phyloP scores from a whole-genome alignment of 306 rosid species.

The Medicago ruthenica region DNA sequence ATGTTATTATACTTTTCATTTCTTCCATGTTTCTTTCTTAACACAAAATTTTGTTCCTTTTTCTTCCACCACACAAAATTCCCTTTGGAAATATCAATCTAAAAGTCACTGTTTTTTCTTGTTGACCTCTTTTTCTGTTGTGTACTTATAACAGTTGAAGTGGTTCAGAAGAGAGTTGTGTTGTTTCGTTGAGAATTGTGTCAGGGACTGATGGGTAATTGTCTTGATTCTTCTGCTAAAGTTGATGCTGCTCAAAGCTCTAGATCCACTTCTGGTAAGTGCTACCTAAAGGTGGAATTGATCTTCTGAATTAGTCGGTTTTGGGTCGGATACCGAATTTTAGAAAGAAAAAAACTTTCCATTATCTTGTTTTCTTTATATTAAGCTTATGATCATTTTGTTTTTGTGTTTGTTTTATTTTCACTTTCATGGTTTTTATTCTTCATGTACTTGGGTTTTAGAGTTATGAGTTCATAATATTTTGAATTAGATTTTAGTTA shows the following conservation, averaged over 20 bases:
- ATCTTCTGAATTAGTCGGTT: too few relatives aligned
- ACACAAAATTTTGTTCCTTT: conserved; percentile 31
- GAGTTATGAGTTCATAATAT: conserved; percentile 3
- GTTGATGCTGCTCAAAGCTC: conserved; percentile 69
- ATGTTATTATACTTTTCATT: conserved; percentile 7
- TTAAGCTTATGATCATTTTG: neutral
- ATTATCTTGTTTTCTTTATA: neutral
- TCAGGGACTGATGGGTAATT: conserved; percentile 72
- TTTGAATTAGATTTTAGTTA: too few relatives aligned
- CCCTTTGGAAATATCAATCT: neutral
- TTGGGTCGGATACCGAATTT: too few relatives aligned
- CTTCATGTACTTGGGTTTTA: neutral
- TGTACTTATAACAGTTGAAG: neutral
- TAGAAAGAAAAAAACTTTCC: too few relatives aligned
- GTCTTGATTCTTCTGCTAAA: conserved; percentile 82
- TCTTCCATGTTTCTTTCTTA: conserved; percentile 2
- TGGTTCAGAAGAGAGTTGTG: neutral
- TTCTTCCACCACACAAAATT: conserved; percentile 1
- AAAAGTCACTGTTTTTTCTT: neutral
- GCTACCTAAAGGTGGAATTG: neutral
- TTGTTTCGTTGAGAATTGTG: conserved; percentile 11
- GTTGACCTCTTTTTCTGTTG: neutral
- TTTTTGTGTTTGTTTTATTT: neutral
- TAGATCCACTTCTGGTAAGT: conserved; percentile 63
- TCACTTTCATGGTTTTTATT: neutral